A percentile compares a stretch with the other conserved stretches of the same genome.
These are phyloP conservation scores for Pythium dissotocum DNA, from an alignment of 352 stramenopile genomes.

Conservation along the genomic window DNA sequence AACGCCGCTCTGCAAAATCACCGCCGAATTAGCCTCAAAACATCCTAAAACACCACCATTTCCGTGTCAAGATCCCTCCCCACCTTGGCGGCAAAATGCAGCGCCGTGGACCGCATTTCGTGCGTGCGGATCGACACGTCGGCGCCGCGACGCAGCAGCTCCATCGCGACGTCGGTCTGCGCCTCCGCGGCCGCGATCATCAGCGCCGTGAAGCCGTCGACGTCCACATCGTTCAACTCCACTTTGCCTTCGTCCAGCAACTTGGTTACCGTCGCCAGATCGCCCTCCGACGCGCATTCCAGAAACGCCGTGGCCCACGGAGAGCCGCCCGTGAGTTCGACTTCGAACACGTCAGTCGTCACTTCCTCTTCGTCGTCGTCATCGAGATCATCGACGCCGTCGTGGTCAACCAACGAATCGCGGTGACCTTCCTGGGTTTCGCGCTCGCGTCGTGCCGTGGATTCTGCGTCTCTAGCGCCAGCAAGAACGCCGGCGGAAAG, in stretches of 20 bases:
- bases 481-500: slow-evolving; percentile 16
- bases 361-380: slow-evolving; percentile 53
- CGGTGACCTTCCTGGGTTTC: slow-evolving; percentile 14
- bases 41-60: neutral
- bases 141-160: slow-evolving; percentile 57
- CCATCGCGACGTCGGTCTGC: slow-evolving; percentile 52
- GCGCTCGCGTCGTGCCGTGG: slow-evolving; percentile 17
- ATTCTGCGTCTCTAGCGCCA: slow-evolving; percentile 25
- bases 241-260: slow-evolving; percentile 65
- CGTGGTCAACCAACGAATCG: neutral
- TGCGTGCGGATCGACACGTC: slow-evolving; percentile 66
- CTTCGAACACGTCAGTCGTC: slow-evolving; percentile 62
- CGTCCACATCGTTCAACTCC: slow-evolving; percentile 69
- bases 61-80: neutral
- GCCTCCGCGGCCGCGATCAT: slow-evolving; percentile 83
- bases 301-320: slow-evolving; percentile 74
- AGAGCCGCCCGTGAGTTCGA: slow-evolving; percentile 54
- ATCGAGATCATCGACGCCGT: slow-evolving; percentile 13
- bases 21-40: neutral
- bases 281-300: slow-evolving; percentile 68
- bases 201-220: slow-evolving; percentile 83
- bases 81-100: slow-evolving; percentile 84
- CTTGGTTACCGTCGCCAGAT: slow-evolving; percentile 57
- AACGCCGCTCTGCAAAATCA: slow-evolving; percentile 52
- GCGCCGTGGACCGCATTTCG: slow-evolving; percentile 69